A percentile compares a stretch with the other conserved stretches of the same genome.
Evolutionary conservation across 192 early-diverging fungal species (phyloP).

Genomic region (Linnemannia exigua): DNA sequence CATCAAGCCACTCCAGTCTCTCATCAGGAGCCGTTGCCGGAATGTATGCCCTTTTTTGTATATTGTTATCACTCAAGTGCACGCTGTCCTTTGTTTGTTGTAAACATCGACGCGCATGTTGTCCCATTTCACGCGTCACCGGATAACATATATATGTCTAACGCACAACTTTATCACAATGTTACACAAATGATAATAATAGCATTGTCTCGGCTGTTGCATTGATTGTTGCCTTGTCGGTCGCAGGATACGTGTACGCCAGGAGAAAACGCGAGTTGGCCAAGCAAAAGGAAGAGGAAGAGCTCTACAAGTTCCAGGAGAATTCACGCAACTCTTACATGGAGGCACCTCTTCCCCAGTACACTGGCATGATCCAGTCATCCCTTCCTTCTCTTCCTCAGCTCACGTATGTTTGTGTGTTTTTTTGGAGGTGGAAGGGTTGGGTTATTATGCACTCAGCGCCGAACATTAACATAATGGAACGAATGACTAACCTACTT

Average conservation of each 20-base stretch:
- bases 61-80: too few species aligned
- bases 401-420: slow-evolving; percentile 30
- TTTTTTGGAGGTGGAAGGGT: not conserved
- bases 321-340: slow-evolving; percentile 35
- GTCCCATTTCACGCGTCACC: too few species aligned
- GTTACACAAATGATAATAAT: not conserved
- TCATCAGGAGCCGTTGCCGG: slow-evolving; percentile 45
- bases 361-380: slow-evolving; percentile 45
- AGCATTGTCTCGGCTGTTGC: slow-evolving; percentile 43
- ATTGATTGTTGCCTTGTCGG: slow-evolving; percentile 32
- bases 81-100: not conserved
- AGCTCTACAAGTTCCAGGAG: slow-evolving; percentile 41
- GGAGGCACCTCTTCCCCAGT: slow-evolving; percentile 40
- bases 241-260: slow-evolving; percentile 43
- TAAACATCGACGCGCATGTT: not conserved
- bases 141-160: not conserved
- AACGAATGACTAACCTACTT: not conserved
- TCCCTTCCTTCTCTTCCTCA: slow-evolving; percentile 35
- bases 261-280: slow-evolving; percentile 31
- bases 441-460: not conserved
- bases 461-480: too few species aligned
- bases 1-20: slow-evolving; percentile 19
- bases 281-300: slow-evolving; percentile 37
- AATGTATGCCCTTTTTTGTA: slow-evolving; percentile 23
- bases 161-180: not conserved